phyloP scores from a whole-genome alignment of 176 grass and related monocot genomes.

The Olyra latifolia region DNA sequence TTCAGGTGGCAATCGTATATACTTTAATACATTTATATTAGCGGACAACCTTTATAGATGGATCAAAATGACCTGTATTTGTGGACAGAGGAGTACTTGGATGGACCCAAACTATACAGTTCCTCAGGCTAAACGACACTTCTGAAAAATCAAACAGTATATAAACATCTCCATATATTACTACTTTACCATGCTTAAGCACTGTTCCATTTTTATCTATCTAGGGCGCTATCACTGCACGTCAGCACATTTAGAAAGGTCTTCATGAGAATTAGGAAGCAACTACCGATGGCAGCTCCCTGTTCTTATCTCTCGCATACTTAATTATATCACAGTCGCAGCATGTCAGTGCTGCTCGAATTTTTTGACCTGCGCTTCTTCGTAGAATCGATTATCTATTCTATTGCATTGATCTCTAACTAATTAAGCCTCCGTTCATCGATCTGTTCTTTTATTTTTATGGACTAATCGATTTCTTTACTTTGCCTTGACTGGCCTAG shows the following conservation, averaged over 20 bases:
- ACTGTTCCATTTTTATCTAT: neutral
- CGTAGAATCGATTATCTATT: neutral
- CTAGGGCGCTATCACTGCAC: neutral
- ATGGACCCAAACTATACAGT: neutral
- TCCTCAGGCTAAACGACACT: neutral
- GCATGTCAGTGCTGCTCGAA: neutral
- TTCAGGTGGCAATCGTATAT: no score
- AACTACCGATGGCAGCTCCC: neutral
- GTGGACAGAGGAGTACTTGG: neutral
- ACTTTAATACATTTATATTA: no score
- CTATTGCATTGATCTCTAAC: neutral
- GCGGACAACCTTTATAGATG: no score
- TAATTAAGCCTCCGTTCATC: neutral
- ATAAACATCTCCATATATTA: neutral
- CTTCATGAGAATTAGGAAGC: neutral
- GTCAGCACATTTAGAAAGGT: neutral
- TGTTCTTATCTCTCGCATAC: neutral
- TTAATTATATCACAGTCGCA: neutral
- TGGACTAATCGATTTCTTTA: neutral
- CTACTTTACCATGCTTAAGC: neutral
- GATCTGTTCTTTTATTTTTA: neutral
- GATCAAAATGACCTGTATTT: no score
- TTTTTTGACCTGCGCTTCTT: neutral
- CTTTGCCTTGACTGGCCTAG: neutral
- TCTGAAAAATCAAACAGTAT: neutral